Base-by-base conservation (phyloP, 1,284 basidiomycete species). In the Ganoderma resinaceum region DNA sequence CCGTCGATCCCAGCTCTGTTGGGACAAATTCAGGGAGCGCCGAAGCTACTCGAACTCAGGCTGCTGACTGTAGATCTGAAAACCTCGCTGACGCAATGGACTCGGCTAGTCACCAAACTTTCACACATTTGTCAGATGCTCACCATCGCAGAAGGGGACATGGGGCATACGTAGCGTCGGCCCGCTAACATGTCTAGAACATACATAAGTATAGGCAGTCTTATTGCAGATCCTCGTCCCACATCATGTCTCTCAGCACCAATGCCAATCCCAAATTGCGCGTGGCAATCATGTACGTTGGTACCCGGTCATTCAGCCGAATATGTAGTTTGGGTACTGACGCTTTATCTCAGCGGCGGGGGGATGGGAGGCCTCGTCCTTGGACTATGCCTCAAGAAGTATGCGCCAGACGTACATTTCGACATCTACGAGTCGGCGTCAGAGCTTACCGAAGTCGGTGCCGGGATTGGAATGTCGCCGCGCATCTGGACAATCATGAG, bases 381-480 rank as follows among this genome's bases (percentile, higher is more conserved):
- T 62, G 78, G 80, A 23, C 72, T 83, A 2, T 79, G 80, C 1
- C 70, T 85, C 18, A 74, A 79, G 5, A 78, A 78, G 68, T 76
- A 52, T 38, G 57, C 78, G 61, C 71, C 78, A 4, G 76, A 82
- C 66, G 79, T 84, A 35, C 77, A 80, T 35, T 77, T 85, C 49
- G 78, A 82, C 55, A 73, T 85, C 20, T 85, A 83, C 74, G 84
- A 84, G 73, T 77, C 80, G 8, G 77, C 81, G 2, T 40, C 68
- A 7, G 72, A 76, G 63, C 81, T 85, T 61, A 73, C 78, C 16
- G 81, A 82, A 72, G 76, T 83, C 43, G 84, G 85, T 8, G 84
- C 84, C 11, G 84, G 83, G 6, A 80, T 80, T 26, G 75, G 71
- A 5, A 68, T 80, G 65, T 76, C 69, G 67, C 79, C 79, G 29